Evolutionary conservation across 495 filamentous ascomycete species (phyloP).

Genomic region (Glarea lozoyensis): DNA sequence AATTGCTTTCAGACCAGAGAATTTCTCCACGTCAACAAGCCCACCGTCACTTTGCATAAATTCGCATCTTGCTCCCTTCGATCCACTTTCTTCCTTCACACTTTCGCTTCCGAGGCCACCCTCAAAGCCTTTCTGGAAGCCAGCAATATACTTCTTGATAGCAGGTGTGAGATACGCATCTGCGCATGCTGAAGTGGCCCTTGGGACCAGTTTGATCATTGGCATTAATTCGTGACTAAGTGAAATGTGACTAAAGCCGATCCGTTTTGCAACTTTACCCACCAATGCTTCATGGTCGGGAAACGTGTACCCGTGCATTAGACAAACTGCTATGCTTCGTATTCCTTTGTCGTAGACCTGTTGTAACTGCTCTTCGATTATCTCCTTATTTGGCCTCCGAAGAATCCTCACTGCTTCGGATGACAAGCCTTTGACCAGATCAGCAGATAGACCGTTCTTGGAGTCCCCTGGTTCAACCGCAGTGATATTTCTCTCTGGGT

Average conservation of each 20-base stretch:
- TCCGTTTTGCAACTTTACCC: conserved; percentile 55
- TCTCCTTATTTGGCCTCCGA: conserved; percentile 42
- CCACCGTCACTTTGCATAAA: conserved; percentile 87
- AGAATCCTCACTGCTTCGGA: conserved; percentile 65
- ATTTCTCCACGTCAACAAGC: conserved; percentile 64
- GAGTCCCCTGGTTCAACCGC: conserved; percentile 38
- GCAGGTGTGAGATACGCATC: conserved; percentile 95
- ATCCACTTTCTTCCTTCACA: conserved; percentile 47
- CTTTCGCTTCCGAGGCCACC: conserved; percentile 61
- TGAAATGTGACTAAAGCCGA: conserved; percentile 70
- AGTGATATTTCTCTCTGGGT: conserved; percentile 51
- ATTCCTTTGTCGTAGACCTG: conserved; percentile 53
- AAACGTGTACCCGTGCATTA: conserved; percentile 79
- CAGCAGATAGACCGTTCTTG: conserved; percentile 26
- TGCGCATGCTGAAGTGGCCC: conserved; percentile 86
- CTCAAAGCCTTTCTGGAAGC: conserved; percentile 70
- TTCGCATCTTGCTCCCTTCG: conserved; percentile 58
- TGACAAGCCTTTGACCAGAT: conserved; percentile 54
- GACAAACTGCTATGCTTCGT: conserved; percentile 63
- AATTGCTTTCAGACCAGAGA: conserved; percentile 69
- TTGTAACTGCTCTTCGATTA: conserved; percentile 45
- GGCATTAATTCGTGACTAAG: conserved; percentile 76
- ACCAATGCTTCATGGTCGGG: conserved; percentile 65
- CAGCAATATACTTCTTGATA: conserved; percentile 90
- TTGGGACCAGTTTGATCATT: conserved; percentile 85